Conservation (phyloP, 176 grass and related monocot species). For the Phoenix roebelenii region DNA sequence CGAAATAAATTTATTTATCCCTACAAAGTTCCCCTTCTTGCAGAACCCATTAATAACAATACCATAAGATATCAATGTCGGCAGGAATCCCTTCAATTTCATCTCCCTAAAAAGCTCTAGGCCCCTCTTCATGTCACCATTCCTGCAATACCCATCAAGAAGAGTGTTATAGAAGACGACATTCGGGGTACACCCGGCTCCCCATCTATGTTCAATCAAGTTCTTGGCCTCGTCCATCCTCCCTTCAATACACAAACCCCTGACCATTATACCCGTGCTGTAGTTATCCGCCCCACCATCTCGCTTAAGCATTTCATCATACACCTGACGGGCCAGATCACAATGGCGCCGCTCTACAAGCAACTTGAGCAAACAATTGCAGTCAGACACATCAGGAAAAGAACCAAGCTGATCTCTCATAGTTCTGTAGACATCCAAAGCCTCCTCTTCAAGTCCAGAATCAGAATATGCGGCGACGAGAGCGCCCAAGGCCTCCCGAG, state of each 20-base stretch:
- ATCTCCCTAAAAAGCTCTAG: constrained; percentile 51
- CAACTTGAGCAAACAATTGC: constrained; percentile 42
- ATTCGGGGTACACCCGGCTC: constrained; percentile 44
- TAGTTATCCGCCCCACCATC: constrained; percentile 44
- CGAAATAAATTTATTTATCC: constrained; percentile 31
- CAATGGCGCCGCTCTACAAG: constrained; percentile 32
- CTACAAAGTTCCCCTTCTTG: constrained; percentile 35
- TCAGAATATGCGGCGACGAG: too few relatives aligned
- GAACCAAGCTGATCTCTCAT: too few relatives aligned
- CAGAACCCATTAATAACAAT: constrained; percentile 50
- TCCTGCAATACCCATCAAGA: constrained; percentile 57
- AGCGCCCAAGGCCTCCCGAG: too few relatives aligned
- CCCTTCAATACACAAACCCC: constrained; percentile 54
- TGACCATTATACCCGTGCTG: constrained; percentile 59
- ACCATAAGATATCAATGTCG: constrained; percentile 50
- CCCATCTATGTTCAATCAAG: constrained; percentile 71
- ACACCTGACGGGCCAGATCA: constrained; percentile 33
- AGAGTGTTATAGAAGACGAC: constrained; percentile 56
- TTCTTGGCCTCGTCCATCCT: constrained; percentile 50
- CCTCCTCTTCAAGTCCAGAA: too few relatives aligned
- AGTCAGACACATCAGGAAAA: constrained; percentile 14
- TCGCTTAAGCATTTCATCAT: constrained; percentile 54
- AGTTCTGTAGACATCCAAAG: too few relatives aligned
- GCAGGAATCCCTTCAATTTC: constrained; percentile 56
- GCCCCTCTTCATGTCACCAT: constrained; percentile 29